phyloP scores from a whole-genome alignment of 2,329 filamentous ascomycete species.

The Aspergillus pseudotamarii region DNA sequence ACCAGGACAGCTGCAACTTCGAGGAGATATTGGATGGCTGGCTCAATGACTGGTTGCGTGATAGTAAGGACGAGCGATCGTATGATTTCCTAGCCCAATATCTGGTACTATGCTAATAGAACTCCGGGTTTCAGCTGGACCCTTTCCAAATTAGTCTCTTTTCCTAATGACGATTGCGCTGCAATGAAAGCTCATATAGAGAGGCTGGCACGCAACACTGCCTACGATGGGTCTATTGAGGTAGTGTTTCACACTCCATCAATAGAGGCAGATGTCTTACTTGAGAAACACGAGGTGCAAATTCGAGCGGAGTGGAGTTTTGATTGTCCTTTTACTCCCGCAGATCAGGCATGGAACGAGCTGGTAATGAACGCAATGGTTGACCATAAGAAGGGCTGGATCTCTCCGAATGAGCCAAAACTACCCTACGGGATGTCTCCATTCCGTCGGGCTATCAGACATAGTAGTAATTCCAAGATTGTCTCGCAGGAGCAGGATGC shows the following conservation, averaged over 20 bases:
- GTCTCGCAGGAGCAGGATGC: slow-evolving; percentile 3
- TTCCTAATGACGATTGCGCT: background rate
- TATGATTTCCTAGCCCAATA: background rate
- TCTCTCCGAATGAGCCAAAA: background rate
- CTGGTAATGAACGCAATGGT: slow-evolving; percentile 7
- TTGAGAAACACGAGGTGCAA: background rate
- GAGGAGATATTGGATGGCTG: slow-evolving; percentile 1
- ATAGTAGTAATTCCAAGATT: background rate
- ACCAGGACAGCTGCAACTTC: background rate
- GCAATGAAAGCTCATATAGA: slow-evolving; percentile 8
- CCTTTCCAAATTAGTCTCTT: background rate
- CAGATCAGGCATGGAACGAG: background rate
- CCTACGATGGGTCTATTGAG: slow-evolving; percentile 1
- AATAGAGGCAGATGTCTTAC: slow-evolving; percentile 4
- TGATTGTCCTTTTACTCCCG: background rate
- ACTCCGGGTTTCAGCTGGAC: slow-evolving; percentile 1
- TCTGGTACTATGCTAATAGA: background rate
- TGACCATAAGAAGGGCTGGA: slow-evolving; percentile 3
- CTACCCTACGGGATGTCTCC: slow-evolving; percentile 4
- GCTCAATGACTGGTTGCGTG: background rate
- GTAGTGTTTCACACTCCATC: background rate
- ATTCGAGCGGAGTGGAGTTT: slow-evolving; percentile 5
- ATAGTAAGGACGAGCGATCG: background rate
- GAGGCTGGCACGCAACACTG: background rate
- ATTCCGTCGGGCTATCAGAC: slow-evolving; percentile 6